phyloP scores from a whole-genome alignment of 768 basidiomycete species.

The Kwoniella botswanensis region DNA sequence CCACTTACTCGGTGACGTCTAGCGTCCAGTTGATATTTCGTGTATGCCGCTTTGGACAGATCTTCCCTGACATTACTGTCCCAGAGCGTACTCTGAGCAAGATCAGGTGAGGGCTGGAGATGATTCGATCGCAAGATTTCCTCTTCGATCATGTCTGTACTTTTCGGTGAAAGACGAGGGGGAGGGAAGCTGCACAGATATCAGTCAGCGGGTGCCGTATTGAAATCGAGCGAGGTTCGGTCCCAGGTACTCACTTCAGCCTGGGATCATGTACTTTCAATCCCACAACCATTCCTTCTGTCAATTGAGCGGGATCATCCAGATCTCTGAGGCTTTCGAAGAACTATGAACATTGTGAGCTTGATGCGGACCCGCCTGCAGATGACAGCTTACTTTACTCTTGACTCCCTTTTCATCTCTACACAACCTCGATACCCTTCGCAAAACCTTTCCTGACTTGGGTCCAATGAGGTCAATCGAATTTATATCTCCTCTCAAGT shows the following conservation, averaged over 20 bases:
- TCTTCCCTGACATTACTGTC: conserved; percentile 62
- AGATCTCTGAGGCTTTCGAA: conserved; percentile 70
- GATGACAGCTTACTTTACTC: conserved; percentile 10
- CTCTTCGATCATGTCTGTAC: conserved; percentile 43
- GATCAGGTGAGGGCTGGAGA: conserved; percentile 62
- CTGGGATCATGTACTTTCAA: conserved; percentile 84
- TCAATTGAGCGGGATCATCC: conserved; percentile 70
- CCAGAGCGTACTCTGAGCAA: conserved; percentile 78
- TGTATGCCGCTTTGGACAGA: conserved; percentile 70
- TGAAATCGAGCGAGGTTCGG: not conserved
- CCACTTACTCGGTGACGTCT: conserved; percentile 71
- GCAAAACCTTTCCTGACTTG: conserved; percentile 71
- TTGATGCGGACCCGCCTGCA: not conserved
- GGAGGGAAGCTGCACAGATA: conserved; percentile 75
- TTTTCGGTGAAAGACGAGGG: conserved; percentile 67
- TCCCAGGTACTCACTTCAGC: conserved; percentile 66
- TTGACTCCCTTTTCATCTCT: conserved; percentile 30
- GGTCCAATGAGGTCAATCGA: conserved; percentile 91
- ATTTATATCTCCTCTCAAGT: conserved; percentile 73
- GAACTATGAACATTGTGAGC: conserved; percentile 62
- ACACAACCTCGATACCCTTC: conserved; percentile 59
- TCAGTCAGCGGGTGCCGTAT: not conserved
- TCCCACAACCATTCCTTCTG: conserved; percentile 77
- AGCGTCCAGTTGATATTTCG: conserved; percentile 84
- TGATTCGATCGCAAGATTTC: conserved; percentile 22